Evolutionary conservation across 169 alveolate genomes (phyloP), one percentile per base, ranked within the genome.

Genomic region (Cryptosporidium muris): DNA sequence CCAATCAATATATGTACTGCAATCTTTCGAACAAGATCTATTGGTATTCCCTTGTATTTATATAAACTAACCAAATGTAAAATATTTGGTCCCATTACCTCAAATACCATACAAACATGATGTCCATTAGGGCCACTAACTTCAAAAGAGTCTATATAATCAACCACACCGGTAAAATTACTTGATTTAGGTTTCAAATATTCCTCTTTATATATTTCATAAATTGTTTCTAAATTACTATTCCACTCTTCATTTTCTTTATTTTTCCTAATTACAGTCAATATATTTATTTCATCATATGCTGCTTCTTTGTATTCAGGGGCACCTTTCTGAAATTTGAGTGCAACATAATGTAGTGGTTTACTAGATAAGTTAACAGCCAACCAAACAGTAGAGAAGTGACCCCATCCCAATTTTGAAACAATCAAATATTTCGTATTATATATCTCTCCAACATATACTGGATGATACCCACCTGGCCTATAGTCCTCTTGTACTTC

Each of bases 331-430:
- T 97, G 98, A 66, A 98, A 94, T 91, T 98, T 98, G 65, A 98
- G 92, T 25, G 99, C 99, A 64, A 97, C 99, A 88, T 93, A 97
- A 14, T 93, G 92, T 45, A 92, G 92, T 52, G 95, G 94, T 56
- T 93, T 93, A 37, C 89, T 88, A 66, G 88, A 64, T 11, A 80
- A 65, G 89, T 97, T 99, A 42, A 96, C 92, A n/a, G 98, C 97
- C 45, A 98, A 94, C 99, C 99, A 98, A 25, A 97, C 99, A 0
- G 99, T 98, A 51, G 98, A 95, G 92, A 98, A 98, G 88, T 97
- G 99, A 6, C 99, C 99, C 99, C 99, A 97, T 6, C 99, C 99
- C 58, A 98, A 93, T 90, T 98, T 98, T 80, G 98, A 95, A 88
- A 97, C 97, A 43, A 97, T 94, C 51, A 97, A 94, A 89, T 98